These are phyloP conservation scores for Metarhizium humberi DNA, from an alignment of 2,329 filamentous ascomycete genomes.

Conservation along the genomic window DNA sequence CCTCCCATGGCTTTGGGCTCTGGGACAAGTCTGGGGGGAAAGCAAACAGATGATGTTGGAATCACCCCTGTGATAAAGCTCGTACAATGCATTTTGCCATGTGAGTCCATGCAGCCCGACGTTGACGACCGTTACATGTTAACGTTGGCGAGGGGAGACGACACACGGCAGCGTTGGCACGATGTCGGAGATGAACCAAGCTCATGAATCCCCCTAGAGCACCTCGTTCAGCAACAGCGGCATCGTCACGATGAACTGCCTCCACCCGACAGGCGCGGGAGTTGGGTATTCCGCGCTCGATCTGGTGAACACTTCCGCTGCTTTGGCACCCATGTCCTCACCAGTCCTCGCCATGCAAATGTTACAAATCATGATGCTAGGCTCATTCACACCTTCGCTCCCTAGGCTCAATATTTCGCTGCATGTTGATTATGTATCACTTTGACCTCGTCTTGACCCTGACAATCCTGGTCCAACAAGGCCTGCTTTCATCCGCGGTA, in stretches of 20 bases:
- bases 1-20: neutral
- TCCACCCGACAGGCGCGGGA: neutral
- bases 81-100: neutral
- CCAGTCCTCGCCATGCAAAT: neutral
- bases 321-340: neutral
- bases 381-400: neutral
- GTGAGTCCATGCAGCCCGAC: neutral
- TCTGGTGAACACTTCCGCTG: neutral
- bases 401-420: neutral
- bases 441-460: neutral
- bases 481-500: conserved; percentile 1
- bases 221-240: neutral
- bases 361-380: neutral
- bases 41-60: neutral
- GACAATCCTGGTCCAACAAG: neutral
- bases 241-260: neutral
- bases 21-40: neutral
- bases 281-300: neutral
- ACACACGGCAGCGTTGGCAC: neutral
- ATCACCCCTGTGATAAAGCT: neutral
- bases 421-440: neutral
- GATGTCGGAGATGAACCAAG: neutral
- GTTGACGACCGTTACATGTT: neutral
- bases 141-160: neutral
- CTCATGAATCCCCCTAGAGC: neutral